Base-by-base conservation (phyloP, 2,329 filamentous ascomycete species). In the Bipolaris sorokiniana region DNA sequence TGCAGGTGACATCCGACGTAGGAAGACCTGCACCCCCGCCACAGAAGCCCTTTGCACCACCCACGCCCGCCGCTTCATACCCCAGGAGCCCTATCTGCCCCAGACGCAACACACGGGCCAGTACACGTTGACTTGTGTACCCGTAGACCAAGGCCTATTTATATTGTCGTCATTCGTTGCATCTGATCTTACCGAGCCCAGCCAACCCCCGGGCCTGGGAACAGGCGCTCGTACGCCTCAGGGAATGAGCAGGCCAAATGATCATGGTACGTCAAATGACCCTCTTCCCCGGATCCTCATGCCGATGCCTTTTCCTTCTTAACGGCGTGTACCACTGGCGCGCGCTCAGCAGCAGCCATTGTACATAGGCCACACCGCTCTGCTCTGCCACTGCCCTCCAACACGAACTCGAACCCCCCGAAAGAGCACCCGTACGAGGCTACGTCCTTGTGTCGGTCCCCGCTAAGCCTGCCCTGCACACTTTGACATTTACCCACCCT, bases 201-300 rank as follows among this genome's bases (percentile, higher is more conserved):
- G 56, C 61, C 53, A 57, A 56, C 41, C 48, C 51, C 38, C 54
- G 51, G 52, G 66, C 69, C 67, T 62, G 65, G 59, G 55, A 60
- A 55, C 63, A 64, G 70, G 70, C 71, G 63, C 64, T 62, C 63
- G 64, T 37, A 59, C 58, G 58, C 58, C 55, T 56, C 58, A 76
- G 74, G 74, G 74, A 71, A 77, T 77, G 75, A 76, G 71, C 73
- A 69, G 66, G 72, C 72, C 70, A 76, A 72, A 70, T 65, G 72
- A 75, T 65, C 63, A 76, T 76, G 75, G 74, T 76, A 71, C 73
- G 72, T 66, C 61, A 51, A 50, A 42, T 58, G 54, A 61, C 51
- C 33, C 44, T 41, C 36, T 44, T 18, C 38, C 36, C 18, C 28
- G 18, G 37, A 20, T 47, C 44, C 42, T 51, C 36, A 49, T 20